Evolutionary conservation across 1,284 basidiomycete genomes (phyloP).

Genomic region (Fomitiporia mediterranea): DNA sequence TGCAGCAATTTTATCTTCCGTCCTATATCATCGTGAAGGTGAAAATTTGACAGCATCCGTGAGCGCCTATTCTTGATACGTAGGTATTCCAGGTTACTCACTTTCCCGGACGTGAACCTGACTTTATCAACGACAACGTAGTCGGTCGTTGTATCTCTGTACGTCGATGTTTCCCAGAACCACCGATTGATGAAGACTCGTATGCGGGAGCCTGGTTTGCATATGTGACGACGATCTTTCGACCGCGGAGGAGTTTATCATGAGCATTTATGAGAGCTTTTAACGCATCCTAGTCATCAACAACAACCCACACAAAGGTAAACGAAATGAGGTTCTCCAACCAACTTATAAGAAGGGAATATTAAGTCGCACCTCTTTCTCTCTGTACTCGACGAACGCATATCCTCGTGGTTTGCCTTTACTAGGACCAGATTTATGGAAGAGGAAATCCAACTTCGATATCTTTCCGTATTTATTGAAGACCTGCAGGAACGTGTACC

Average conservation of each 20-base stretch:
- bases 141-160: constrained; percentile 72
- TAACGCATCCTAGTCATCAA: constrained; percentile 71
- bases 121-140: constrained; percentile 84
- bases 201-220: constrained; percentile 76
- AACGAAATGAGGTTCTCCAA: neutral
- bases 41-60: too few relatives aligned
- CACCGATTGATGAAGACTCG: constrained; percentile 24
- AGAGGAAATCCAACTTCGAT: constrained; percentile 89
- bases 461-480: constrained; percentile 92
- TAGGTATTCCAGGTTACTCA: too few relatives aligned
- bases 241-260: constrained; percentile 79
- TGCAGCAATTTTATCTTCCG: constrained; percentile 85
- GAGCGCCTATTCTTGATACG: too few relatives aligned
- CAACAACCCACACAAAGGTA: constrained; percentile 23
- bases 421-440: constrained; percentile 86
- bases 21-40: constrained; percentile 41
- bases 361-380: constrained; percentile 74
- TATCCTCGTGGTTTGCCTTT: constrained; percentile 94
- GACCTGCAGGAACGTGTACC: constrained; percentile 82
- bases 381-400: constrained; percentile 86
- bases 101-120: constrained; percentile 46
- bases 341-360: neutral
- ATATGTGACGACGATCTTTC: constrained; percentile 84
- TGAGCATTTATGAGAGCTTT: constrained; percentile 75
- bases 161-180: constrained; percentile 21